Conservation (phyloP, 306 rosid genomes). For the Cucurbita argyrosperma region DNA sequence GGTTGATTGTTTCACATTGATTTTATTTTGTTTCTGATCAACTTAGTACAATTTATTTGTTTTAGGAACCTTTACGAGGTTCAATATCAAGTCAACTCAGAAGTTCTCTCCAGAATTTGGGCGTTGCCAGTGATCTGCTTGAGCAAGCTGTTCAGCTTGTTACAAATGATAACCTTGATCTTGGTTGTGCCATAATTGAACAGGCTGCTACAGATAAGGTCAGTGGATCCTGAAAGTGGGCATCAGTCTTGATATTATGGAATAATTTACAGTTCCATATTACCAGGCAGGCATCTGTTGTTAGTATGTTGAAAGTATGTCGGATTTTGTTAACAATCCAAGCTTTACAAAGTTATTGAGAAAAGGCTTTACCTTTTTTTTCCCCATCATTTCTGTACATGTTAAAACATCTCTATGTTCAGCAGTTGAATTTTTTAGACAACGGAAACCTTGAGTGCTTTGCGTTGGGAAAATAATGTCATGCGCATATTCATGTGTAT, state of each 20-base stretch:
- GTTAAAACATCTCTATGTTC: background rate
- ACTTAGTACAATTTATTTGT: background rate
- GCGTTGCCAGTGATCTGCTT: slow-evolving; percentile 45
- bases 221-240: slow-evolving; percentile 8
- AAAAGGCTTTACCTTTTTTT: background rate
- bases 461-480: background rate
- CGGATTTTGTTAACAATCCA: background rate
- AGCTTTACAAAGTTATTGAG: background rate
- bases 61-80: slow-evolving; percentile 75
- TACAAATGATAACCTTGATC: slow-evolving; percentile 96
- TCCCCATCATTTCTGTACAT: background rate
- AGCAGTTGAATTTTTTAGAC: background rate
- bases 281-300: background rate
- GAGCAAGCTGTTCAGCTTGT: slow-evolving; percentile 93
- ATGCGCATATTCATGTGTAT: background rate
- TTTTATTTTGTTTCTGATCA: slow-evolving; percentile 5
- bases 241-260: background rate
- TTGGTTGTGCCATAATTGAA: slow-evolving; percentile 93
- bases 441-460: background rate
- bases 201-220: slow-evolving; percentile 98
- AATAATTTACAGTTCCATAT: background rate
- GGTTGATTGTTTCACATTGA: background rate
- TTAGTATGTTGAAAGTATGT: too few relatives aligned
- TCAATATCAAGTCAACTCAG: slow-evolving; percentile 74
- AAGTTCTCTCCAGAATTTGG: slow-evolving; percentile 65